Evolutionary conservation across 352 stramenopile genomes (phyloP).

Genomic region (Phytophthora melonis): DNA sequence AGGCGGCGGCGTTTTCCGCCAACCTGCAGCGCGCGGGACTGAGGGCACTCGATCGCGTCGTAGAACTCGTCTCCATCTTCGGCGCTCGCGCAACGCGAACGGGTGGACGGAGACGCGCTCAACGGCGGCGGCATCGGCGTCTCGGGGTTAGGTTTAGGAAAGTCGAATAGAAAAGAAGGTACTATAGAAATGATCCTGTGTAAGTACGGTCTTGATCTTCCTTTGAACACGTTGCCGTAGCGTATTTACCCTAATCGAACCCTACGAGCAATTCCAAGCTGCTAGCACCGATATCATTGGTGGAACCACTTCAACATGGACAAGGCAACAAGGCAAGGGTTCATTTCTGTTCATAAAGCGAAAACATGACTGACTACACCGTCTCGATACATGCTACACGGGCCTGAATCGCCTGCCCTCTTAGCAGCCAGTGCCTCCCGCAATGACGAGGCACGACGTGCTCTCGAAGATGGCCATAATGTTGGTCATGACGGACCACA

Average conservation of each 20-base stretch:
- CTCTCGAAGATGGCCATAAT: constrained; percentile 48
- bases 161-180: too few species aligned
- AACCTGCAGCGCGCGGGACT: not conserved
- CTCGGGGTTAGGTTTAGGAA: not conserved
- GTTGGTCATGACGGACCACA: constrained; percentile 51
- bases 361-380: too few species aligned
- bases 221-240: not conserved
- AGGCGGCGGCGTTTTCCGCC: not conserved
- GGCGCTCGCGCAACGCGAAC: not conserved
- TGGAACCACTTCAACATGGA: not conserved
- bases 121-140: not conserved
- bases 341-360: too few species aligned
- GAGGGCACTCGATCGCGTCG: not conserved
- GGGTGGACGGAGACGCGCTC: not conserved
- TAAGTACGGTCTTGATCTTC: too few species aligned
- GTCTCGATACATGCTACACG: too few species aligned
- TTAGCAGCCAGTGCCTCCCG: constrained; percentile 35
- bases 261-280: not conserved
- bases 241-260: not conserved
- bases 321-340: not conserved
- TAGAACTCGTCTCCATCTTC: not conserved
- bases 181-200: too few species aligned
- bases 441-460: constrained; percentile 50
- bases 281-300: not conserved
- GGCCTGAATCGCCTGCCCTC: too few species aligned